Evolutionary conservation across 2,329 filamentous ascomycete species (phyloP).

Genomic region (Trichophyton verrucosum): DNA sequence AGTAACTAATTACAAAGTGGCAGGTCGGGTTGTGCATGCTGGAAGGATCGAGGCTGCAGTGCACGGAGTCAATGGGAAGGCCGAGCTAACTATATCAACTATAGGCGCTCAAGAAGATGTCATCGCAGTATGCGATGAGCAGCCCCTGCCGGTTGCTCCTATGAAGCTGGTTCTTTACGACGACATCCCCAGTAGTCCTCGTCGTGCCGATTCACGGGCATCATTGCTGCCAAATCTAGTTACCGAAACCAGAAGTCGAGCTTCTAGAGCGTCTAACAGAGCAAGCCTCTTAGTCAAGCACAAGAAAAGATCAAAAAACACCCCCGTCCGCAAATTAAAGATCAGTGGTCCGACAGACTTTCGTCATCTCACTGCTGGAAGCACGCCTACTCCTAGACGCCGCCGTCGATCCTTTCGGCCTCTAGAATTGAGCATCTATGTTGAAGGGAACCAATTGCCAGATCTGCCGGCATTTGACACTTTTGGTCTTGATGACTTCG

Average conservation of each 20-base stretch:
- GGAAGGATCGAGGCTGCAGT: too few species aligned
- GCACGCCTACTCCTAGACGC: slow-evolving; percentile 4
- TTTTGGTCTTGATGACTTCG: slow-evolving; percentile 24
- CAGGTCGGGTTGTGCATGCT: too few species aligned
- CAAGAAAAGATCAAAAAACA: slow-evolving; percentile 19
- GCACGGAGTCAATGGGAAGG: too few species aligned
- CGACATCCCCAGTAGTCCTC: slow-evolving; percentile 26
- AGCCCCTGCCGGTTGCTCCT: slow-evolving; percentile 36
- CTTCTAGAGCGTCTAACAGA: slow-evolving; percentile 29
- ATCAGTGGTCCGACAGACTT: slow-evolving; percentile 36
- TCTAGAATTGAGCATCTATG: slow-evolving; percentile 37
- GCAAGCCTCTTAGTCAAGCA: slow-evolving; percentile 30
- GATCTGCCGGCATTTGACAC: slow-evolving; percentile 34
- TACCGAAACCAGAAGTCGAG: slow-evolving; percentile 26
- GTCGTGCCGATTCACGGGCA: slow-evolving; percentile 19
- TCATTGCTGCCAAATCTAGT: slow-evolving; percentile 31
- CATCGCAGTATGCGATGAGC: slow-evolving; percentile 34
- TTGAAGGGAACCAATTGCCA: slow-evolving; percentile 32
- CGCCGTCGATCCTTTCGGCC: slow-evolving; percentile 25
- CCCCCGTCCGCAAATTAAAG: slow-evolving; percentile 22
- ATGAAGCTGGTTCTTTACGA: slow-evolving; percentile 35
- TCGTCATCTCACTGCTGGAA: slow-evolving; percentile 19
- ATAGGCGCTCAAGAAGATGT: slow-evolving; percentile 26
- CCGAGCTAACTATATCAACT: neutral
- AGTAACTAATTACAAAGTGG: neutral